phyloP scores from a whole-genome alignment of 192 early-diverging fungal genomes.

The Cladochytrium replicatum region DNA sequence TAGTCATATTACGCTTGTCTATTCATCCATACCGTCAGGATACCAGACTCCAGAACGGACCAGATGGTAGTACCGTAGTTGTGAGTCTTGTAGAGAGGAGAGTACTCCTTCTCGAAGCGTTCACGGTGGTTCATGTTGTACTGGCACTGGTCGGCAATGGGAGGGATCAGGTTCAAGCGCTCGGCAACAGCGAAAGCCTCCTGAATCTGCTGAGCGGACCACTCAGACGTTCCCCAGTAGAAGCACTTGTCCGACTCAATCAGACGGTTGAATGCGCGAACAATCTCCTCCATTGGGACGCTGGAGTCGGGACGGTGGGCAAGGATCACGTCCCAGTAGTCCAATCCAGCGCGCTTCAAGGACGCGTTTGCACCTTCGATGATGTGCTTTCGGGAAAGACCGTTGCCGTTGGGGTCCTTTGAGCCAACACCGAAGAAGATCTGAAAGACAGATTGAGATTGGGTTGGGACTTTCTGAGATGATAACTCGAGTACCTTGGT shows the following conservation, averaged over 20 bases:
- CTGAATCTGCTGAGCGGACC: constrained; percentile 64
- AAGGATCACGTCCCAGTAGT: constrained; percentile 63
- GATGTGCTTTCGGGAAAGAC: constrained; percentile 77
- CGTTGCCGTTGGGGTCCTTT: constrained; percentile 68
- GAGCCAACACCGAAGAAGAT: constrained; percentile 48
- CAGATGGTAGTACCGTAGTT: constrained; percentile 65
- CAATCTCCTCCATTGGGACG: constrained; percentile 79
- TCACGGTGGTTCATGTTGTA: constrained; percentile 83
- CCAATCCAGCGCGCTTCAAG: constrained; percentile 58
- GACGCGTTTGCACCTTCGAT: constrained; percentile 67
- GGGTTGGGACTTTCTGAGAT: constrained; percentile 23
- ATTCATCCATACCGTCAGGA: constrained; percentile 18
- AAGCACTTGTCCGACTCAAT: constrained; percentile 72
- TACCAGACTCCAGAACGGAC: constrained; percentile 65
- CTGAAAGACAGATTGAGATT: background rate
- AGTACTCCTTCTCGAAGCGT: constrained; percentile 61
- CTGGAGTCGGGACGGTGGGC: constrained; percentile 68
- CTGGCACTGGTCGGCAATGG: constrained; percentile 61
- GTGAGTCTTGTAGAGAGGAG: constrained; percentile 55
- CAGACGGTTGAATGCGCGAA: constrained; percentile 72
- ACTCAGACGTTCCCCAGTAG: constrained; percentile 79
- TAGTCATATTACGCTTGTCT: background rate
- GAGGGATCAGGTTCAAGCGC: constrained; percentile 54
- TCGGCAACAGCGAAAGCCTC: constrained; percentile 67
- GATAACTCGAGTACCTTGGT: constrained; percentile 60